A percentile compares a stretch with the other conserved stretches of the same genome.
phyloP scores from a whole-genome alignment of 139 green algal species.

The Spirogloea muscicola region DNA sequence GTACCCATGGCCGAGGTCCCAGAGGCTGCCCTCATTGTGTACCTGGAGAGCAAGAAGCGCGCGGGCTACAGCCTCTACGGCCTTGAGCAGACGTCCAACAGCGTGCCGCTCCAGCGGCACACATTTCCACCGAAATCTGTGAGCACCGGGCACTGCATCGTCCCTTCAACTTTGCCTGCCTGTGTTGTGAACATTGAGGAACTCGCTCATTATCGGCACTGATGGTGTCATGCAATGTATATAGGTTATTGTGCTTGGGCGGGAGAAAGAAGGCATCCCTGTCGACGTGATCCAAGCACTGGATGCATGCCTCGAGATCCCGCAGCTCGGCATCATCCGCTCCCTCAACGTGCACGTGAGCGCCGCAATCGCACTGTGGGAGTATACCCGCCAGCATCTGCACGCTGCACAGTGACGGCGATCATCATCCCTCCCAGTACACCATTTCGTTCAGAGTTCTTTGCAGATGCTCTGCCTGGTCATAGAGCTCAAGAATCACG shows the following conservation, averaged over 20 bases:
- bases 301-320: conserved; percentile 84
- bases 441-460: too few relatives aligned
- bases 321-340: conserved; percentile 80
- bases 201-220: too few relatives aligned
- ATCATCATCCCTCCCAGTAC: too few relatives aligned
- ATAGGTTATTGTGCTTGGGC: conserved; percentile 84
- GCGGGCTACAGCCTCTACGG: conserved; percentile 72
- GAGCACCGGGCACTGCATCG: conserved; percentile 9
- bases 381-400: conserved; percentile 70
- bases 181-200: too few relatives aligned
- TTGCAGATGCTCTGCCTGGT: too few relatives aligned
- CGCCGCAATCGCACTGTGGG: conserved; percentile 77
- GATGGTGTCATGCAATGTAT: too few relatives aligned
- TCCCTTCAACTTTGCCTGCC: too few relatives aligned
- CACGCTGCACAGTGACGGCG: too few relatives aligned
- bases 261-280: conserved; percentile 77
- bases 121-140: conserved; percentile 33
- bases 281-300: conserved; percentile 59
- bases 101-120: conserved; percentile 43
- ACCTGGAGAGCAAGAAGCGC: conserved; percentile 57
- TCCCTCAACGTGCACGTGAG: conserved; percentile 91
- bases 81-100: conserved; percentile 85
- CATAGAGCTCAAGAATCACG: too few relatives aligned
- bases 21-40: conserved; percentile 59
- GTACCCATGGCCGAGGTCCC: conserved; percentile 72